Base-by-base conservation (phyloP, 129 eudicot species). In the Pulicaria dysenterica region DNA sequence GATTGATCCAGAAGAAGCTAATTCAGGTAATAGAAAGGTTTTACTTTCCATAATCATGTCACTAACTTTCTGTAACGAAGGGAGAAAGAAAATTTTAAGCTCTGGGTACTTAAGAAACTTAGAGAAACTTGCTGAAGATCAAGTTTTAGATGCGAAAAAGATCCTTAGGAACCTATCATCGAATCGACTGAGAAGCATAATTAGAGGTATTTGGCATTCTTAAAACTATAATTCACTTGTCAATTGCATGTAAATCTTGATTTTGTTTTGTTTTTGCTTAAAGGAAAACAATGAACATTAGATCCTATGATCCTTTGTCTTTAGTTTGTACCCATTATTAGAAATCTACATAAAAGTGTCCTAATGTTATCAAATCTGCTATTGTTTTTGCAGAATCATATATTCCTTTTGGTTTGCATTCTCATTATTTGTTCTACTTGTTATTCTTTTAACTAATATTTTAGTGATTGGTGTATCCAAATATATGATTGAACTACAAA, bases 181-280 rank as follows among this genome's bases (percentile, higher is more conserved):
- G 14, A 85, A 82, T 54, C 79, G 82, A 72, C 81, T 90, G 40
- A 65, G 88, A 37, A 81, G 79, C 79, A 73, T 90, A 43, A 69
- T 87, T 38, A 87, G 79, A 77, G 91, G 88, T 61, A 69, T 90
- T 72, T 85, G 89, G 96, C 88, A 85, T 87, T 83, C 88, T 77
- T 84, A 77, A 24, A 87, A 74, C 40, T 55, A 41, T 65, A 64
- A 51, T 79, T 17, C 77, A 67, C 65, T 81, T 70, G 73, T 70
- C 61, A 48, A 63, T 75, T 78, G 77, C 74, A 61, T 85, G 75
- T 83, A 72, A 73, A 75, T 82, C 58, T 76, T 75, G 57, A 70
- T 79, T 64, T 67, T 55, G 42, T 53, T 39, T 36, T 69, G 51
- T 63, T 60, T 10, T 75, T 81, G 70, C 15, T 48, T 14, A 58